Conservation (phyloP, 2,329 filamentous ascomycete species). For the Fusarium multiceps region DNA sequence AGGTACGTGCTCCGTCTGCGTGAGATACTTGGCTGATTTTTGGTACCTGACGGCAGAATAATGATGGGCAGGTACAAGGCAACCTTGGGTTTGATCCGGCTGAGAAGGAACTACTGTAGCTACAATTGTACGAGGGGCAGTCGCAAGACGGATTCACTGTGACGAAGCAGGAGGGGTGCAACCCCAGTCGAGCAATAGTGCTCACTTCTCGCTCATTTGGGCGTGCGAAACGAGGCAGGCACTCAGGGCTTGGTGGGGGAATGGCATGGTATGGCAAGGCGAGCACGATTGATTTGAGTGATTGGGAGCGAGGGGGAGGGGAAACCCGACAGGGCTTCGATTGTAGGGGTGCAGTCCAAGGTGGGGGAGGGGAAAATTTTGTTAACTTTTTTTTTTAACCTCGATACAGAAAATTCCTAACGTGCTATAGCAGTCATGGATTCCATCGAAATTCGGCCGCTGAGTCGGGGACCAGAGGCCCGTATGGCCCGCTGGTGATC, state of each 20-base stretch:
- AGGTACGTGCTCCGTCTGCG: constrained; percentile 34
- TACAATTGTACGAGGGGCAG: constrained; percentile 21
- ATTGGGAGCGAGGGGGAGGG: constrained; percentile 42
- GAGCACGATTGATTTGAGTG: constrained; percentile 39
- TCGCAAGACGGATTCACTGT: constrained; percentile 19
- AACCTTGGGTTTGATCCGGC: constrained; percentile 8
- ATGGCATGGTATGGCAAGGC: constrained; percentile 31
- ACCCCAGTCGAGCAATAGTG: constrained; percentile 24
- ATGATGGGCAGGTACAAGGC: constrained; percentile 39
- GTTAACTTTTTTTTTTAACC: constrained; percentile 29
- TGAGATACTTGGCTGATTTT: constrained; percentile 29
- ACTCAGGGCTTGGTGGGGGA: constrained; percentile 42
- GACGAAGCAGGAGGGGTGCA: constrained; percentile 43
- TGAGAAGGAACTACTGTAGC: constrained; percentile 25
- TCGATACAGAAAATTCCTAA: constrained; percentile 22
- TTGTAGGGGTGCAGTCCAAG: constrained; percentile 27
- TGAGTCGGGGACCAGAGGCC: constrained; percentile 33
- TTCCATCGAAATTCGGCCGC: constrained; percentile 29
- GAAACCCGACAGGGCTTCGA: constrained; percentile 30
- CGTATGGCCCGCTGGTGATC: constrained; percentile 36
- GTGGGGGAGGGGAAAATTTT: constrained; percentile 38
- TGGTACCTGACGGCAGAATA: constrained; percentile 31
- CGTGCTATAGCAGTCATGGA: constrained; percentile 22
- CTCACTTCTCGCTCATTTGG: constrained; percentile 8
- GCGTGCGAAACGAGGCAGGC: constrained; percentile 22